These are phyloP conservation scores for Trichoderma koningiopsis DNA, from an alignment of 2,329 filamentous ascomycete genomes.

Conservation along the genomic window DNA sequence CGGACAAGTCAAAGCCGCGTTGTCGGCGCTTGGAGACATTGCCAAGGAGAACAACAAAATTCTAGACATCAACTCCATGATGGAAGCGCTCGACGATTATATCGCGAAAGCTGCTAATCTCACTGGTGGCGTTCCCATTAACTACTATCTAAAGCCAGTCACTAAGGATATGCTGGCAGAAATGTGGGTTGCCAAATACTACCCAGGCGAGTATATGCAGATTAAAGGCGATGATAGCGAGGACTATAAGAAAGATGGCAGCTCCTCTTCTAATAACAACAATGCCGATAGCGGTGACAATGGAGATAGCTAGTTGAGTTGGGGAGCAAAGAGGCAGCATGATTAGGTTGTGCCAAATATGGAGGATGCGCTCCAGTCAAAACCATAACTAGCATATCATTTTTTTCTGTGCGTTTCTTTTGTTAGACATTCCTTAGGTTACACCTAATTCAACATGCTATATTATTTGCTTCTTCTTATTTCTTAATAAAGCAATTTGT, in stretches of 20 bases:
- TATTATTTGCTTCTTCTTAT: too few species aligned
- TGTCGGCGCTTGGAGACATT: not conserved
- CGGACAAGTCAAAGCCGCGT: not conserved
- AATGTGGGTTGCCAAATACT: slow-evolving; percentile 2
- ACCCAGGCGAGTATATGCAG: not conserved
- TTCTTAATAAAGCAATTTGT: too few species aligned
- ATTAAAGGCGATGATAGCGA: not conserved
- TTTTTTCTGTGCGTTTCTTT: not conserved
- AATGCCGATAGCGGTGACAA: not conserved
- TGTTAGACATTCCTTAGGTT: not conserved
- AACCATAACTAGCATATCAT: not conserved
- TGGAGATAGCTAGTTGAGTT: not conserved
- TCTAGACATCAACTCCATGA: not conserved
- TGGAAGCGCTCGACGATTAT: not conserved
- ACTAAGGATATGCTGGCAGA: slow-evolving; percentile 8
- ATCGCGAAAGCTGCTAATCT: not conserved
- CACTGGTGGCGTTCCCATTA: not conserved
- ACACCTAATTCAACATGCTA: not conserved
- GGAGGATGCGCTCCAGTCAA: not conserved
- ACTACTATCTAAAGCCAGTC: not conserved
- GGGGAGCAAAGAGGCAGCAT: not conserved
- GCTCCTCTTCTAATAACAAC: not conserved
- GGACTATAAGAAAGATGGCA: not conserved
- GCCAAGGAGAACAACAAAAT: not conserved
- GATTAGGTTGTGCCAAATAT: not conserved